These are phyloP conservation scores for Drechslerella coelobrocha DNA, from an alignment of 2,329 filamentous ascomycete species.

Conservation along the genomic window DNA sequence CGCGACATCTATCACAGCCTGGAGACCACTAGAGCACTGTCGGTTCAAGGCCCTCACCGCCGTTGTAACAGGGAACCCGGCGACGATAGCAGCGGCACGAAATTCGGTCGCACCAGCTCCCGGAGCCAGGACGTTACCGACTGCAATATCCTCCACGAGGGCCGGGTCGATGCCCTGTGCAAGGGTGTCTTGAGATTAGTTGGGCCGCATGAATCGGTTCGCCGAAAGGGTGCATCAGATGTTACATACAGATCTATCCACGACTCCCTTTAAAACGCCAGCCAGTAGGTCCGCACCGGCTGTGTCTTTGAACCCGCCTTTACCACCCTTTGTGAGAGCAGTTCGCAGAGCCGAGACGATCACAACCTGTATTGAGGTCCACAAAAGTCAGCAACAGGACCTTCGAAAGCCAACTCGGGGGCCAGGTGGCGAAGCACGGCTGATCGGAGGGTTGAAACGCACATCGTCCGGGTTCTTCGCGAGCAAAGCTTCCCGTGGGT, in stretches of 20 bases:
- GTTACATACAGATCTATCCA: conserved; percentile 74
- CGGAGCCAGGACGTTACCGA: conserved; percentile 88
- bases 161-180: conserved; percentile 72
- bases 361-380: conserved; percentile 68
- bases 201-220: background rate
- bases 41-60: conserved; percentile 90
- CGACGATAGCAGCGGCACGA: conserved; percentile 86
- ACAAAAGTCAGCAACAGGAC: conserved; percentile 2
- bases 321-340: conserved; percentile 88
- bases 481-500: conserved; percentile 66
- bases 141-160: conserved; percentile 88
- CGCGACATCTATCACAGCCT: conserved; percentile 91
- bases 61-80: conserved; percentile 84
- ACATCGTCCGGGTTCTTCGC: conserved; percentile 74
- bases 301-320: conserved; percentile 95
- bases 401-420: background rate
- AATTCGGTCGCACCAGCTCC: conserved; percentile 97
- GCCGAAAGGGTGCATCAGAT: background rate
- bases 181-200: background rate
- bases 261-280: conserved; percentile 79
- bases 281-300: conserved; percentile 82
- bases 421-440: background rate
- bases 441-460: conserved; percentile 52
- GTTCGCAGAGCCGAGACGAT: conserved; percentile 91
- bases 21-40: conserved; percentile 91